Conservation (phyloP, 192 early-diverging fungal species). For the Backusella macrospora region DNA sequence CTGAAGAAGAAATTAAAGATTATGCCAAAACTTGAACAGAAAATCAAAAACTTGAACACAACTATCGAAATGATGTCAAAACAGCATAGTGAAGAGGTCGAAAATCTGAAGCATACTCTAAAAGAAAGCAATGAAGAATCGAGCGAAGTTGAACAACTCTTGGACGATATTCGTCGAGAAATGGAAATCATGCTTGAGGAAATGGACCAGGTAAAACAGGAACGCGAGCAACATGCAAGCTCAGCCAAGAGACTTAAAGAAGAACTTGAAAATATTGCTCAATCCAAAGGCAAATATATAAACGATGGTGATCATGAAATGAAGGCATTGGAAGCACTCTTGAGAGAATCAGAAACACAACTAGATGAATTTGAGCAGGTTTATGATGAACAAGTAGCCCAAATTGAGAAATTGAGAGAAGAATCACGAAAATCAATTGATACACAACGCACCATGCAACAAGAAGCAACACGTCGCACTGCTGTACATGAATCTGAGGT, state of each 20-base stretch:
- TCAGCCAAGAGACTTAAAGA: conserved; percentile 12
- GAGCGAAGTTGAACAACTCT: conserved; percentile 17
- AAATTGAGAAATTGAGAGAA: conserved; percentile 1
- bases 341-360: not conserved
- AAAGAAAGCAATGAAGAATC: conserved; percentile 5
- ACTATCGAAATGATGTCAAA: not conserved
- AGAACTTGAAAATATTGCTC: not conserved
- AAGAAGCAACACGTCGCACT: not conserved
- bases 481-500: conserved; percentile 9
- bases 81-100: not conserved
- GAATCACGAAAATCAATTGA: conserved; percentile 3
- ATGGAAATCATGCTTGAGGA: conserved; percentile 27
- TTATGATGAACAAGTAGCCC: not conserved
- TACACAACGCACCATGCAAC: not conserved
- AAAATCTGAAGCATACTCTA: not conserved
- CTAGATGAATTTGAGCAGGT: conserved; percentile 5
- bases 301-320: not conserved
- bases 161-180: conserved; percentile 18
- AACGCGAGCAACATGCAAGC: not conserved
- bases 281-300: not conserved
- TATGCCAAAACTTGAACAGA: conserved; percentile 3
- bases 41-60: not conserved
- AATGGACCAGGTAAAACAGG: conserved; percentile 7
- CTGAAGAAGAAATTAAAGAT: not conserved
- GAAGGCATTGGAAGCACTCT: not conserved